These are phyloP conservation scores for Heterobasidion parviporum DNA, from an alignment of 1,284 basidiomycete species.

Conservation along the genomic window DNA sequence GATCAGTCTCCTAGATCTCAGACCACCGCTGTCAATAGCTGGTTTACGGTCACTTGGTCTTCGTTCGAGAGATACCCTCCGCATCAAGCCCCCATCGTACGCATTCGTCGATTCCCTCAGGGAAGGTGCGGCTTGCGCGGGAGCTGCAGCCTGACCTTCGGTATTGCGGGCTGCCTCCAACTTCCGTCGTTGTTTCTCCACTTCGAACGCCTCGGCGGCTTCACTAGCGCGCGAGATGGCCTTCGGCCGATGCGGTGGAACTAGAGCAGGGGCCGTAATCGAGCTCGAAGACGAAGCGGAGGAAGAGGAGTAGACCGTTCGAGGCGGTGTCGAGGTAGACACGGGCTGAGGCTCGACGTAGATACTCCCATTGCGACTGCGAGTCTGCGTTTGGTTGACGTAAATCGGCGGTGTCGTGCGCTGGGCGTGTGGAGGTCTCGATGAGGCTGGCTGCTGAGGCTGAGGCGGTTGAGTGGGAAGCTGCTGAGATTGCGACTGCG, in stretches of 20 bases:
- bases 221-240: conserved; percentile 12
- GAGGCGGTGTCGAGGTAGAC: not conserved
- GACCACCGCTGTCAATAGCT: not conserved
- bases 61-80: conserved; percentile 6
- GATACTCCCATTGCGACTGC: not conserved
- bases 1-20: not conserved
- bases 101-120: conserved; percentile 6
- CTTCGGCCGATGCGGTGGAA: conserved; percentile 4
- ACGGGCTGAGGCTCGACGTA: not conserved
- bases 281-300: not conserved
- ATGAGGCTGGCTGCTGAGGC: no score
- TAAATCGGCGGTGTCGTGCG: not conserved
- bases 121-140: not conserved
- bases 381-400: not conserved
- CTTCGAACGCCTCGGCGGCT: conserved; percentile 12
- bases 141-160: not conserved
- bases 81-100: conserved; percentile 5
- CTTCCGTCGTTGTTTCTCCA: conserved; percentile 10
- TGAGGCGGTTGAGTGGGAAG: no score
- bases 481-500: no score
- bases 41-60: not conserved
- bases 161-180: not conserved
- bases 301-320: not conserved
- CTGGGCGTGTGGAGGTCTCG: not conserved
- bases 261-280: conserved; percentile 3